These are phyloP conservation scores for Penicillium waksmanii DNA, from an alignment of 495 filamentous ascomycete species.

Conservation along the genomic window DNA sequence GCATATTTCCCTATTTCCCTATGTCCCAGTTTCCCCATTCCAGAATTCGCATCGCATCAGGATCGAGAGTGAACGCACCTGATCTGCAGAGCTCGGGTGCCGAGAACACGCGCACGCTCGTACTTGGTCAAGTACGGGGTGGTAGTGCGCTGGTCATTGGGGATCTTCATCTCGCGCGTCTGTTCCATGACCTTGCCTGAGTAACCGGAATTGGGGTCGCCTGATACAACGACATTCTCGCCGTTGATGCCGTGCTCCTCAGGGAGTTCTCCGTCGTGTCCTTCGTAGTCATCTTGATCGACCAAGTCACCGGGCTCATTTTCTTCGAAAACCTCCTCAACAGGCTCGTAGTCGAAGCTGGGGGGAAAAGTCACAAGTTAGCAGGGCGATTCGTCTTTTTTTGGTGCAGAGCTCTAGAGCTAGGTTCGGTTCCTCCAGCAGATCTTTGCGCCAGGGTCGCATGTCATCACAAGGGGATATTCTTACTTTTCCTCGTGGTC, in stretches of 20 bases:
- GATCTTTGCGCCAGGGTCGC: conserved; percentile 8
- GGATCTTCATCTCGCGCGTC: conserved; percentile 84
- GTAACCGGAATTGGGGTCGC: conserved; percentile 71
- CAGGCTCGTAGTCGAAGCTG: conserved; percentile 58
- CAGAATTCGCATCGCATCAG: neutral
- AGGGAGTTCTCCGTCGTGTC: conserved; percentile 54
- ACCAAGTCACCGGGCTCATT: conserved; percentile 62
- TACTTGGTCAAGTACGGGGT: conserved; percentile 99
- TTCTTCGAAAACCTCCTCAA: conserved; percentile 67
- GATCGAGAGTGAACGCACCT: conserved; percentile 62
- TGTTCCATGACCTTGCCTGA: conserved; percentile 59
- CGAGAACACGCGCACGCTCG: conserved; percentile 89
- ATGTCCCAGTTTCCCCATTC: too few relatives aligned
- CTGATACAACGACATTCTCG: conserved; percentile 68
- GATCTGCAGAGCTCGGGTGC: conserved; percentile 92
- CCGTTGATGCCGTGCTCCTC: conserved; percentile 52
- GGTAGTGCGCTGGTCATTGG: conserved; percentile 84
- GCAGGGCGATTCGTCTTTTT: conserved; percentile 14
- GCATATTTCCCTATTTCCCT: too few relatives aligned
- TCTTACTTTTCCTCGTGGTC: conserved; percentile 60
- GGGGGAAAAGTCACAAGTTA: conserved; percentile 20
- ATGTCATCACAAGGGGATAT: conserved; percentile 8
- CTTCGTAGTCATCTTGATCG: conserved; percentile 48
- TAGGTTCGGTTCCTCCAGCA: conserved; percentile 13
- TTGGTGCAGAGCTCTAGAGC: conserved; percentile 15